A percentile compares a stretch with the other conserved stretches of the same genome.
These are phyloP conservation scores for Bathelium albidoporum DNA, from an alignment of 495 filamentous ascomycete species.

Conservation along the genomic window DNA sequence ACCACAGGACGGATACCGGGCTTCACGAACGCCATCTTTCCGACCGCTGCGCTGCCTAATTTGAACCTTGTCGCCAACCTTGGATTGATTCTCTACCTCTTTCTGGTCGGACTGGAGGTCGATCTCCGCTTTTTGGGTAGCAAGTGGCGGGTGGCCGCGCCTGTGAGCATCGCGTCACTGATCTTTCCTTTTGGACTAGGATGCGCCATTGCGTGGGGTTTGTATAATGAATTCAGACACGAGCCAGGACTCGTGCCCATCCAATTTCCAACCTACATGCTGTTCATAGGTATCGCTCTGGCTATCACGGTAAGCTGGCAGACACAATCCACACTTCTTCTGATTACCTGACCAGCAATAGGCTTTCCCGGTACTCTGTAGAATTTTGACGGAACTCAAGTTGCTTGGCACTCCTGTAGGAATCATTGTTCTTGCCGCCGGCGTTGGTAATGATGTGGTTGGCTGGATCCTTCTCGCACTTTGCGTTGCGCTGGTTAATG, in stretches of 20 bases:
- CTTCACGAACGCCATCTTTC: slow-evolving; percentile 72
- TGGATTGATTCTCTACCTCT: slow-evolving; percentile 82
- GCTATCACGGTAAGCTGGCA: slow-evolving; percentile 61
- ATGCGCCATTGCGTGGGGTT: slow-evolving; percentile 71
- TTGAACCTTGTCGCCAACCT: slow-evolving; percentile 80
- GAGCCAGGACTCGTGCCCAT: slow-evolving; percentile 55
- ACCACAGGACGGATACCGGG: slow-evolving; percentile 51
- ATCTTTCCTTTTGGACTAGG: slow-evolving; percentile 62
- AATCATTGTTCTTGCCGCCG: slow-evolving; percentile 82
- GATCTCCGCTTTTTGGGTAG: slow-evolving; percentile 73
- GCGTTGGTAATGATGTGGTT: slow-evolving; percentile 90
- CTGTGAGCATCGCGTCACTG: slow-evolving; percentile 81
- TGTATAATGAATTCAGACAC: slow-evolving; percentile 67
- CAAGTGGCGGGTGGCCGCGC: slow-evolving; percentile 78
- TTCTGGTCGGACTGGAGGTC: slow-evolving; percentile 86
- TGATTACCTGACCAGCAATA: slow-evolving; percentile 17
- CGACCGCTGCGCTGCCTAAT: slow-evolving; percentile 57
- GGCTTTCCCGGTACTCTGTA: slow-evolving; percentile 91
- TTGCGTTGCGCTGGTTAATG: slow-evolving; percentile 90
- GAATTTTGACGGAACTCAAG: slow-evolving; percentile 89
- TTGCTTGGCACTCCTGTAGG: slow-evolving; percentile 76
- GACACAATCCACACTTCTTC: not conserved
- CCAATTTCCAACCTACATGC: slow-evolving; percentile 69
- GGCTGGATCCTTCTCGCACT: slow-evolving; percentile 93
- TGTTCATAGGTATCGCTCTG: slow-evolving; percentile 92